Percentiles rank a stretch among this genome's conserved stretches.
These are phyloP conservation scores for Hura crepitans DNA, from an alignment of 441 rosid species.

Conservation along the genomic window DNA sequence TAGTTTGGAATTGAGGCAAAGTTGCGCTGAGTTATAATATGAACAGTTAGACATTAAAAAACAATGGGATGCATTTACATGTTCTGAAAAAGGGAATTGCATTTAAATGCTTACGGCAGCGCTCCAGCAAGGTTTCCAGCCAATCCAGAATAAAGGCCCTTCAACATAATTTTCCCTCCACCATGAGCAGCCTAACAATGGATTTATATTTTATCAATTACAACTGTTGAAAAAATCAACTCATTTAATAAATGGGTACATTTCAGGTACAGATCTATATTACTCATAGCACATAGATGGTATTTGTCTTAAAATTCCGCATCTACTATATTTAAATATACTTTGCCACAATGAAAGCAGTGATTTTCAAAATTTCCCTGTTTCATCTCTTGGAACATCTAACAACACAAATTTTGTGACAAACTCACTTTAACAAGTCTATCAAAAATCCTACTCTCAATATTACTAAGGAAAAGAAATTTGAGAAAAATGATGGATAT, in stretches of 20 bases:
- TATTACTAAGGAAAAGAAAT: not conserved
- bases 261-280: not conserved
- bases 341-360: not conserved
- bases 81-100: not conserved
- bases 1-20: not conserved
- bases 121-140: conserved; percentile 45
- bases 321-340: not conserved
- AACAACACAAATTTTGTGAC: not conserved
- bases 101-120: conserved; percentile 35
- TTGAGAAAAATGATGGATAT: not conserved
- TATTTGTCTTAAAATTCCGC: not conserved
- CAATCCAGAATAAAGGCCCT: conserved; percentile 46
- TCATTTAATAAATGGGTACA: not conserved
- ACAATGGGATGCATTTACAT: no score
- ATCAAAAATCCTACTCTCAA: not conserved
- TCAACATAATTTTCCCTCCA: conserved; percentile 33
- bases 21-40: not conserved
- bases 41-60: not conserved
- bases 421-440: not conserved
- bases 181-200: conserved; percentile 18
- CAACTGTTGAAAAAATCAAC: not conserved
- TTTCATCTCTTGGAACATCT: not conserved
- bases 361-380: not conserved
- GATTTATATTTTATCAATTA: not conserved
- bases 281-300: not conserved